Evolutionary conservation across 257 asterid genomes (phyloP), one percentile per base, ranked within the genome.

Genomic region (Solanum etuberosum): DNA sequence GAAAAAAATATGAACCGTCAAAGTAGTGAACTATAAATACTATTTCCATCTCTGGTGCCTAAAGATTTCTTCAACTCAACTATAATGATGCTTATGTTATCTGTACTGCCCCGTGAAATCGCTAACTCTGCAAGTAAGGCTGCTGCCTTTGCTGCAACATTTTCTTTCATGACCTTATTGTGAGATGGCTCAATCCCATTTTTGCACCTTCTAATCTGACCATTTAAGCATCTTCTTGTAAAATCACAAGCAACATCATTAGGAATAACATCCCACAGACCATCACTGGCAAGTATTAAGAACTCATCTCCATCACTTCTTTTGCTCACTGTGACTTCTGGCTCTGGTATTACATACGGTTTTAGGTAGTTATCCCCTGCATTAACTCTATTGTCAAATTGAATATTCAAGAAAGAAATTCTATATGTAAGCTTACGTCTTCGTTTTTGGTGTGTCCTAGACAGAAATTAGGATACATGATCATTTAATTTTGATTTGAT

Each of bases 261-360:
- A 0, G 95, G 88, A 10, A 95, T 43, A 0, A 93, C 98, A 25
- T 94, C 98, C 98, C 96, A 94, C 12, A 95, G 71, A 7, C 96
- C 98, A 25, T 94, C 98, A n/a, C 95, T 92, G 16, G 91, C 96
- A n/a, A 94, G 85, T 86, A 93, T 89, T 59, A 93, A 70, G 90
- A 94, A 93, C 90, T 94, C 96, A 32, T 94, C 98, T 21, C 16
- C 15, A 21, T 80, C 40, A 0, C 23, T 90, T 51, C 92, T 84
- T 4, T 84, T 81, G 67, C 82, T 70, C 27, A 93, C 89, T 42
- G 27, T 90, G 5, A 94, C 95, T 71, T 93, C 92, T 0, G 97
- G 97, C 4, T 90, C 91, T 9, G 97, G 34, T 32, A 90, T 93
- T 77, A 93, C 97, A 27, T 40, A 93, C 1, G 96, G 96, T 86